phyloP scores from a whole-genome alignment of 139 green algal genomes.

The Chlamydomonas incerta region DNA sequence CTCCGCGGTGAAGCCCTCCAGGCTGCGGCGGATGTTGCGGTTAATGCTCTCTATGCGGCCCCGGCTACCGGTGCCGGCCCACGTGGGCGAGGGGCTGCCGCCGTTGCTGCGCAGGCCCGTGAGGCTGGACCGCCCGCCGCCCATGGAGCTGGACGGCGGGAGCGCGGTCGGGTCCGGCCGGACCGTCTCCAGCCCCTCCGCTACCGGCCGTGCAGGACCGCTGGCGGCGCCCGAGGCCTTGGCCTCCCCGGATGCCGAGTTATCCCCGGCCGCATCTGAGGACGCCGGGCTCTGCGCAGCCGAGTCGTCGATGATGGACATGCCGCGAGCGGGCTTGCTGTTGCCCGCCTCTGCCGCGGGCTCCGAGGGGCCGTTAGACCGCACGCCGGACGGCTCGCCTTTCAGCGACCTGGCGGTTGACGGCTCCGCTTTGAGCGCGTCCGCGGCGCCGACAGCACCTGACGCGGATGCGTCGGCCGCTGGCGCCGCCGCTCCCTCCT shows the following conservation, averaged over 20 bases:
- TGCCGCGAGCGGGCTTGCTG: background rate
- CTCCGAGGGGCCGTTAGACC: too few species aligned
- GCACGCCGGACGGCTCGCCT: too few species aligned
- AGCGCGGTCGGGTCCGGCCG: background rate
- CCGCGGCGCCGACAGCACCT: too few species aligned
- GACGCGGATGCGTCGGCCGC: too few species aligned
- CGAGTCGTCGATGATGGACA: constrained; percentile 13
- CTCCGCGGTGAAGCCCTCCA: background rate
- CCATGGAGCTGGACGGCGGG: background rate
- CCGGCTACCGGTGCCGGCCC: too few species aligned
- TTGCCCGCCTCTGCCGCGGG: background rate
- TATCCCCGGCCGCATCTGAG: background rate
- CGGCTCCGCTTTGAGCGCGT: too few species aligned
- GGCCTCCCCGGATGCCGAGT: background rate
- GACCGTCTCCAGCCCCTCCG: background rate
- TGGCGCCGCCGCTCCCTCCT: too few species aligned
- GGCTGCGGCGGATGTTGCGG: background rate
- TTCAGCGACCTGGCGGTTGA: too few species aligned
- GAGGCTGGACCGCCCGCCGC: background rate
- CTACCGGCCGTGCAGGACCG: background rate
- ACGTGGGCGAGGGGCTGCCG: too few species aligned
- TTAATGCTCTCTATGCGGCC: constrained; percentile 2
- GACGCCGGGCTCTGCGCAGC: constrained; percentile 23
- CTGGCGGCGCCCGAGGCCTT: background rate
- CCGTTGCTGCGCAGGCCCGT: too few species aligned